A percentile compares a stretch with the other conserved stretches of the same genome.
phyloP scores from a whole-genome alignment of 2,329 filamentous ascomycete genomes.

The Clathrospora elynae region DNA sequence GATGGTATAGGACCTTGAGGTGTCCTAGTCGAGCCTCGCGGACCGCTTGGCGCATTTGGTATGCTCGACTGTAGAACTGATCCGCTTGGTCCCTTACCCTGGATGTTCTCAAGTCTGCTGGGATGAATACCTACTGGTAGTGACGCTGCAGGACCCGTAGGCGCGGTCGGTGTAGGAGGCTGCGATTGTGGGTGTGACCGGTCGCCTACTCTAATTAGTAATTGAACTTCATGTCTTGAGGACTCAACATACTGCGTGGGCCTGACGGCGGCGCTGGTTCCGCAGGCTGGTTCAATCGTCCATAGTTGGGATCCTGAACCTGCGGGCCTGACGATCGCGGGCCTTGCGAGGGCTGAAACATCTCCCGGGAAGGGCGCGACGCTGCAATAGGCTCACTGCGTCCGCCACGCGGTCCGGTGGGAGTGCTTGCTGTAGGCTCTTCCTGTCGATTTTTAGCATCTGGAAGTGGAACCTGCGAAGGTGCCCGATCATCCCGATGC shows the following conservation, averaged over 20 bases:
- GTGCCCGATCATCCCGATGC: conserved; percentile 41
- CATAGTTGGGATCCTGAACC: conserved; percentile 55
- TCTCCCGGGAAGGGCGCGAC: conserved; percentile 45
- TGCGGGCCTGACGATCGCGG: conserved; percentile 43
- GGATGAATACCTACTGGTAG: conserved; percentile 59
- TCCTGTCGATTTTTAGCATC: conserved; percentile 49
- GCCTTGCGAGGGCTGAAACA: conserved; percentile 45
- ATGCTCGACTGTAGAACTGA: conserved; percentile 43
- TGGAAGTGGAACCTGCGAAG: conserved; percentile 23
- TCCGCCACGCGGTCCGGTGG: conserved; percentile 59
- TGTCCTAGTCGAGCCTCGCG: conserved; percentile 36
- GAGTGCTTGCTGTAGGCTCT: conserved; percentile 51
- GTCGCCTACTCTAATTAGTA: conserved; percentile 27
- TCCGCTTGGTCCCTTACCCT: conserved; percentile 26
- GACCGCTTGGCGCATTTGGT: conserved; percentile 43
- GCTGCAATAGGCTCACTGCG: conserved; percentile 40
- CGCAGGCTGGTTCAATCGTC: conserved; percentile 54
- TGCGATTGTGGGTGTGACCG: conserved; percentile 35
- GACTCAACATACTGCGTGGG: conserved; percentile 53
- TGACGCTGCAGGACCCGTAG: conserved; percentile 38
- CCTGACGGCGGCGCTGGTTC: conserved; percentile 61
- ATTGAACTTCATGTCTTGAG: not conserved
- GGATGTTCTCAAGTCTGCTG: conserved; percentile 56
- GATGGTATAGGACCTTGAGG: conserved; percentile 33
- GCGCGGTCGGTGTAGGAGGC: conserved; percentile 38